These are phyloP conservation scores for Lasiodiplodia citricola DNA, from an alignment of 2,329 filamentous ascomycete species.

Conservation along the genomic window DNA sequence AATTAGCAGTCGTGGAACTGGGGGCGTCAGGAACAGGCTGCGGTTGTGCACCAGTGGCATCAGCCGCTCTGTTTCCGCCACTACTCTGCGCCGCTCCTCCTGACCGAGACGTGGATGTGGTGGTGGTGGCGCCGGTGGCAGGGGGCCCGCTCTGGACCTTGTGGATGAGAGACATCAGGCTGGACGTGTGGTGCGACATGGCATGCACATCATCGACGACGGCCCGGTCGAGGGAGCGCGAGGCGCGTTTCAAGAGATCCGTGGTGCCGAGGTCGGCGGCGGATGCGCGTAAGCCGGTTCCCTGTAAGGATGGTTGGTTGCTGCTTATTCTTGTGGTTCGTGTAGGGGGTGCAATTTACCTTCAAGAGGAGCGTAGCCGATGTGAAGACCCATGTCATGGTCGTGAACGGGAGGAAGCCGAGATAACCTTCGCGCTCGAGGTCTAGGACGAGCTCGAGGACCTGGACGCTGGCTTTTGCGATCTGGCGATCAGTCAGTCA, in stretches of 20 bases:
- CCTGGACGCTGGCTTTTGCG: not conserved
- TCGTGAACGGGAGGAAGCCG: not conserved
- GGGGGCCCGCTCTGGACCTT: not conserved
- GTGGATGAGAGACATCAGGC: not conserved
- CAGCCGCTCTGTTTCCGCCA: not conserved
- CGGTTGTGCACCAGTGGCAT: not conserved
- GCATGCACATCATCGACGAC: slow-evolving; percentile 9
- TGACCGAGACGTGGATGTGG: not conserved
- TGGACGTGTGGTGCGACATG: not conserved
- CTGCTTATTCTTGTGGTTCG: not conserved
- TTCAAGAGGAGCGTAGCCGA: slow-evolving; percentile 1
- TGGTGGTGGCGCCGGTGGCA: too few relatives aligned
- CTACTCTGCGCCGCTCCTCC: not conserved
- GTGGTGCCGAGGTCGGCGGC: not conserved
- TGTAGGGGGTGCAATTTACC: not conserved
- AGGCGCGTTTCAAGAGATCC: not conserved
- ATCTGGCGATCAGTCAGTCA: not conserved
- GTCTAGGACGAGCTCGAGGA: not conserved
- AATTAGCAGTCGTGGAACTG: not conserved
- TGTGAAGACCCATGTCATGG: slow-evolving; percentile 7
- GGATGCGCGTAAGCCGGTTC: slow-evolving; percentile 1
- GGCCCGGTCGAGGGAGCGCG: not conserved
- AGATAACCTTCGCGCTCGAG: slow-evolving; percentile 4
- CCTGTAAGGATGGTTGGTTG: not conserved
- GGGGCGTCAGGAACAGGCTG: not conserved